Percentiles rank a stretch among this genome's conserved stretches.
Conservation (phyloP, 768 basidiomycete genomes). For the Trametes coccinea region DNA sequence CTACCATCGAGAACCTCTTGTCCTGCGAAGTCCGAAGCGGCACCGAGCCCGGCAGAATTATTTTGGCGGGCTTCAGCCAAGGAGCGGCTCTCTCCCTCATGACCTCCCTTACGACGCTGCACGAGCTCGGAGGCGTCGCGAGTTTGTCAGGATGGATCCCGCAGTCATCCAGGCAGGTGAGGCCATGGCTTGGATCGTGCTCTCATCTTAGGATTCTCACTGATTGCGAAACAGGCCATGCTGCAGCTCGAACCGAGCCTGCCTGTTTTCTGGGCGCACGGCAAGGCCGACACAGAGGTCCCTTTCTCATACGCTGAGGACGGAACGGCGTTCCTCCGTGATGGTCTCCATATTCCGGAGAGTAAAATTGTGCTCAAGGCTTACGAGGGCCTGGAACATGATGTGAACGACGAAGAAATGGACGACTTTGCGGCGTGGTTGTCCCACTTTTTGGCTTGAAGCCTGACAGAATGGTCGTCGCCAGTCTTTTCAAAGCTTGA, state of each 20-base stretch:
- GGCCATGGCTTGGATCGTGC: neutral
- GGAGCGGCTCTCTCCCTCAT: slow-evolving; percentile 43
- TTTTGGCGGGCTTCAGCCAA: slow-evolving; percentile 47
- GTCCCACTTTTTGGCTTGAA: neutral
- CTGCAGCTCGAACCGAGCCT: slow-evolving; percentile 35
- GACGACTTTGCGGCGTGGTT: slow-evolving; percentile 18
- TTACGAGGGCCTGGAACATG: slow-evolving; percentile 19
- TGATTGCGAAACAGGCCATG: slow-evolving; percentile 29
- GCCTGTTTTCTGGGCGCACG: slow-evolving; percentile 47
- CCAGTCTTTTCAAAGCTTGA: too few species aligned
- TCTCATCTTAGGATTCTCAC: neutral
- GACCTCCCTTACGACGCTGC: slow-evolving; percentile 40
- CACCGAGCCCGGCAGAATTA: slow-evolving; percentile 37
- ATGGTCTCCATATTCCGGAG: slow-evolving; percentile 28
- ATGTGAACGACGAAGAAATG: slow-evolving; percentile 17
- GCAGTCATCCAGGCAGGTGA: slow-evolving; percentile 36
- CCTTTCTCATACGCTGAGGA: slow-evolving; percentile 38
- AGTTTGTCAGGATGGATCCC: slow-evolving; percentile 50
- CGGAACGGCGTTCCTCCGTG: slow-evolving; percentile 35
- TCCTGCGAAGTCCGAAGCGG: slow-evolving; percentile 40
- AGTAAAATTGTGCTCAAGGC: slow-evolving; percentile 14
- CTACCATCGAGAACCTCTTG: slow-evolving; percentile 39
- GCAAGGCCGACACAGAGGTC: slow-evolving; percentile 39
- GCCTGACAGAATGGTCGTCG: too few species aligned
- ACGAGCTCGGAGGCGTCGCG: slow-evolving; percentile 45